Conservation (phyloP, 2,329 filamentous ascomycete species). For the Claviceps citrina region DNA sequence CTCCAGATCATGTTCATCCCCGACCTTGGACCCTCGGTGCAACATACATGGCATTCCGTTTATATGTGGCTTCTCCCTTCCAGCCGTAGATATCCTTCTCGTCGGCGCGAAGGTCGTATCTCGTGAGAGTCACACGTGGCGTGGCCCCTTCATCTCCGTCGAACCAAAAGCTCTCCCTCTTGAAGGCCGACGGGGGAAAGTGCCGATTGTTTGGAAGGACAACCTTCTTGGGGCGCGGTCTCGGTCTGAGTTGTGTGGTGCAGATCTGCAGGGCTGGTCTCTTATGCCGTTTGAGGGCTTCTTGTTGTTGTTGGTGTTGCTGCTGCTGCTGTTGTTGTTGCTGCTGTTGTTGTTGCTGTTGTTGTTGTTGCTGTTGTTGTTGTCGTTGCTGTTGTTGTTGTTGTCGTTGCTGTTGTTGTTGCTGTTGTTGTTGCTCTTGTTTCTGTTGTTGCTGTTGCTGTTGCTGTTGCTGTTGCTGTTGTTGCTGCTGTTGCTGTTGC, state of each 20-base stretch:
- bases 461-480: background rate
- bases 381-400: background rate
- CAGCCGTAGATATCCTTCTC: slow-evolving; percentile 4
- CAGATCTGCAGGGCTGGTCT: background rate
- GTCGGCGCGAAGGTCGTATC: slow-evolving; percentile 4
- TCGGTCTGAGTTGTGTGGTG: background rate
- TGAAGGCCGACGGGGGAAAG: background rate
- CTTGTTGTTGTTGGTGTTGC: background rate
- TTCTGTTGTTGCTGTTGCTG: background rate
- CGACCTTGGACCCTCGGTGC: background rate
- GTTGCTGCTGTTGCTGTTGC: background rate
- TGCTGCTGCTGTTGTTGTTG: background rate
- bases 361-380: background rate
- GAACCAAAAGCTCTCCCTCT: slow-evolving; percentile 3
- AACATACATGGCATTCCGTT: background rate
- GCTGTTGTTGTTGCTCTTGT: background rate
- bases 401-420: background rate
- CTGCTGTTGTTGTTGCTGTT: background rate
- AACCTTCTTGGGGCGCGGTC: background rate
- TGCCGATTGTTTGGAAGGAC: background rate
- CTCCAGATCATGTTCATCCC: too few species aligned
- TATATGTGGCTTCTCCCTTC: background rate
- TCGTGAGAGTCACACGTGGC: slow-evolving; percentile 5
- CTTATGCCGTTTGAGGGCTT: background rate
- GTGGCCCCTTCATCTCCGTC: slow-evolving; percentile 1